These are phyloP conservation scores for Aquilaria sinensis DNA, from an alignment of 345 rosid genomes.

Conservation along the genomic window DNA sequence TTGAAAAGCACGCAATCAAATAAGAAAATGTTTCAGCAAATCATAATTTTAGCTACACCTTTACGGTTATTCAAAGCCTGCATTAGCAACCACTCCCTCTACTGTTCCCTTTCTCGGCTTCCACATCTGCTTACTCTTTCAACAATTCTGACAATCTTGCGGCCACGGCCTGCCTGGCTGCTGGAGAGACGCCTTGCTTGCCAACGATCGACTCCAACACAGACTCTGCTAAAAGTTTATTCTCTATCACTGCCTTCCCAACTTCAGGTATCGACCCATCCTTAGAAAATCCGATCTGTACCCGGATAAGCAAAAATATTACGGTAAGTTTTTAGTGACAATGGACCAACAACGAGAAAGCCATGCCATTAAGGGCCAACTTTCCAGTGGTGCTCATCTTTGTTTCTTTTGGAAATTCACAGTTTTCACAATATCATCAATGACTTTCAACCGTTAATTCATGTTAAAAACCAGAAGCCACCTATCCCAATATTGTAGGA, in stretches of 20 bases:
- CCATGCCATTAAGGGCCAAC: not conserved
- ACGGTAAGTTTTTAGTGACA: not conserved
- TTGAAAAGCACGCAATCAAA: too few relatives aligned
- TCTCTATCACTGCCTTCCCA: slow-evolving; percentile 47
- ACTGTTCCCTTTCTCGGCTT: slow-evolving; percentile 11
- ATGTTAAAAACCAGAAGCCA: too few relatives aligned
- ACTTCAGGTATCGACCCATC: slow-evolving; percentile 49
- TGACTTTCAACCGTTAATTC: too few relatives aligned
- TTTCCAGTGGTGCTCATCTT: not conserved
- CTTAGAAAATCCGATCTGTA: slow-evolving; percentile 61
- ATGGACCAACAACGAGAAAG: too few relatives aligned
- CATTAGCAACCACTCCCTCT: too few relatives aligned
- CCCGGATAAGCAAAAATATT: not conserved
- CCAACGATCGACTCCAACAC: slow-evolving; percentile 73
- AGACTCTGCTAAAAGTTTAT: slow-evolving; percentile 56
- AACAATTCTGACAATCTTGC: slow-evolving; percentile 41
- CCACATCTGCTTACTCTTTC: slow-evolving; percentile 11
- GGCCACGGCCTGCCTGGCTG: slow-evolving; percentile 46
- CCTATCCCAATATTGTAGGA: too few relatives aligned
- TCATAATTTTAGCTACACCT: too few relatives aligned
- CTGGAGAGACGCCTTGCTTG: slow-evolving; percentile 72
- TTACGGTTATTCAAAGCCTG: too few relatives aligned
- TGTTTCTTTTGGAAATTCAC: not conserved
- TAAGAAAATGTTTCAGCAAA: too few relatives aligned
- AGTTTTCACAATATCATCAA: too few relatives aligned